Percentiles rank a stretch among this genome's conserved stretches.
phyloP scores from a whole-genome alignment of 305 asterid species.

The Ajuga reptans region DNA sequence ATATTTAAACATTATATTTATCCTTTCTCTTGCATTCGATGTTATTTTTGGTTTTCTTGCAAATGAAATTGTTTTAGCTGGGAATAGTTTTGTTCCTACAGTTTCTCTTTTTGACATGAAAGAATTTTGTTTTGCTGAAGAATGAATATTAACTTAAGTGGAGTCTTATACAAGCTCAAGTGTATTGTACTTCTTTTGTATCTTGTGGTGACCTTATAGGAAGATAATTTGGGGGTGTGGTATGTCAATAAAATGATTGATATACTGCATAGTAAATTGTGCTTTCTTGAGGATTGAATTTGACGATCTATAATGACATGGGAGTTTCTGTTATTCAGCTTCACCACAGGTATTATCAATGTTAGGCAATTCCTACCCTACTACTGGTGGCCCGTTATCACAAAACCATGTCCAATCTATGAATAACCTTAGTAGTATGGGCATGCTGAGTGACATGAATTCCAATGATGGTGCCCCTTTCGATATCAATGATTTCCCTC shows the following conservation, averaged over 20 bases:
- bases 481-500: slow-evolving; percentile 97
- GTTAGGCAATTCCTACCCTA: slow-evolving; percentile 74
- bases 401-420: slow-evolving; percentile 75
- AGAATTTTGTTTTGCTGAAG: background rate
- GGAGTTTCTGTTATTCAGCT: slow-evolving; percentile 53
- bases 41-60: background rate
- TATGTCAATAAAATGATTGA: background rate
- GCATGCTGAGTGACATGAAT: slow-evolving; percentile 78
- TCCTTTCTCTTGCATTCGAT: background rate
- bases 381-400: slow-evolving; percentile 78
- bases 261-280: background rate
- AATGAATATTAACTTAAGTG: background rate
- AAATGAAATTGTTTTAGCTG: background rate
- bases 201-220: background rate
- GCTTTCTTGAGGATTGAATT: slow-evolving; percentile 18
- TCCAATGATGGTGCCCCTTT: slow-evolving; percentile 84
- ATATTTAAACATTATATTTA: background rate
- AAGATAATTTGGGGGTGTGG: background rate
- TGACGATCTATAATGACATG: slow-evolving; percentile 21
- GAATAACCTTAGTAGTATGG: slow-evolving; percentile 64
- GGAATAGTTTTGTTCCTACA: background rate
- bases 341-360: slow-evolving; percentile 93
- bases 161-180: background rate
- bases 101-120: background rate
- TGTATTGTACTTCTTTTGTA: background rate